Evolutionary conservation across 768 basidiomycete genomes (phyloP), one percentile per base, ranked within the genome.

Genomic region (Trametes cingulata): DNA sequence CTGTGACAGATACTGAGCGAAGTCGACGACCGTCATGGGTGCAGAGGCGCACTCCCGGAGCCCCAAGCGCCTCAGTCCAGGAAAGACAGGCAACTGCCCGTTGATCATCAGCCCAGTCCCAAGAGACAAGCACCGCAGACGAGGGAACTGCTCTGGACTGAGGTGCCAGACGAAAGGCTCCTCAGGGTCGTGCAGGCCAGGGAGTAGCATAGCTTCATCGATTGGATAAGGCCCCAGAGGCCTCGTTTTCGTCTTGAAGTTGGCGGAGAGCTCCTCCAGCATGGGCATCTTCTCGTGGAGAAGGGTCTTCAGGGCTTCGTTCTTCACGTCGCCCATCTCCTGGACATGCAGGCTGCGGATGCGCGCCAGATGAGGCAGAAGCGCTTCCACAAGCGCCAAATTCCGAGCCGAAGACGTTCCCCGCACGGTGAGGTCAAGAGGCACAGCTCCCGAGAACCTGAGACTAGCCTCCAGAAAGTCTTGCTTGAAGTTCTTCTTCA

Each of bases 271-370:
- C 2, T 46, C 24, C 17, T 13, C 24, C 12, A 46, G 45, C 8
- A 25, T 25, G 10, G 24, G 45, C 45, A 46, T 46, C 24, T 46
- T 46, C 45, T 46, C 24, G 45, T 25, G 3, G 3, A 46, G 24
- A 1, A 46, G 24, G 10, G 5, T 25, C 45, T 17, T 24, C 24
- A 46, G 24, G 13, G 22, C 22, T 10, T 3, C 13, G 24, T 46
- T 25, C 6, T 25, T 1, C 17, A 25, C 17, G 9, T 46, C 22
- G 10, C 10, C 24, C 45, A 46, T 25, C 70, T 69, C 47, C 66
- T 61, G 46, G 69, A 62, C 29, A 72, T 74, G 73, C 59, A 54
- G 25, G 24, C 3, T 12, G 4, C 45, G 24, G 45, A 46, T 46
- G 3, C 45, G 39, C 17, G 47, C 24, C 47, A 57, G 13, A 27